Evolutionary conservation across 768 basidiomycete genomes (phyloP), one percentile per base, ranked within the genome.

Genomic region (Leccinellum luteum): DNA sequence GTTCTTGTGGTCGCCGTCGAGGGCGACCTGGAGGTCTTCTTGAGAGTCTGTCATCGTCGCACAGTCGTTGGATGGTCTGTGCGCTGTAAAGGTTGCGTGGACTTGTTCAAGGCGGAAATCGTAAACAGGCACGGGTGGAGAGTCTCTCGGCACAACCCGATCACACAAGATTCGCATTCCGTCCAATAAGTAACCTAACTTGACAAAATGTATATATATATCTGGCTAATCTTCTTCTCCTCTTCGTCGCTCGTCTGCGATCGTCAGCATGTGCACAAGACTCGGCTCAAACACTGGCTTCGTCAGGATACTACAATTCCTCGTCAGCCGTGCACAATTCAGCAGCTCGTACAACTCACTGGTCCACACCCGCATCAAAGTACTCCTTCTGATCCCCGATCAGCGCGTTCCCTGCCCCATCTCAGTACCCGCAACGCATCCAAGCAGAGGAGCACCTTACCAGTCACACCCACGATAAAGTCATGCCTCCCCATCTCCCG

Each of bases 391-490:
- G 90, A 68, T 90, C 89, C 38, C 70, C 64, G 75, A 78, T 70
- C 50, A 72, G 72, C 8, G 84, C 83, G 64, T 85, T 85, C 8
- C 83, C 84, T 81, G 59, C 48, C 32, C 25, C n/a, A 50, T 14
- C 14, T 63, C 60, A 71, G 61, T 19, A 51, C 31, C 32, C 7
- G n/a, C 30, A 47, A 10, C 4, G 1, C 38, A n/a, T 15, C 17
- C 27, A 27, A 32, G 25, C 5, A 56, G 4, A 23, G 23, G 1
- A 19, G 35, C 30, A 19, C 52, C 77, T 62, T 43, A 84, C 85
- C 89, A 52, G 89, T 90, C 43, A 90, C 86, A 32, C 89, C 89
- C 17, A 92, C 87, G n/a, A 94, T 83, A 65, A 93, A 89, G 64
- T 93, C 90, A 19, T 69, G 74, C 59, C 90, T 78, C 8, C 85